Base-by-base conservation (phyloP, 768 basidiomycete genomes). In the Trametes meyenii region DNA sequence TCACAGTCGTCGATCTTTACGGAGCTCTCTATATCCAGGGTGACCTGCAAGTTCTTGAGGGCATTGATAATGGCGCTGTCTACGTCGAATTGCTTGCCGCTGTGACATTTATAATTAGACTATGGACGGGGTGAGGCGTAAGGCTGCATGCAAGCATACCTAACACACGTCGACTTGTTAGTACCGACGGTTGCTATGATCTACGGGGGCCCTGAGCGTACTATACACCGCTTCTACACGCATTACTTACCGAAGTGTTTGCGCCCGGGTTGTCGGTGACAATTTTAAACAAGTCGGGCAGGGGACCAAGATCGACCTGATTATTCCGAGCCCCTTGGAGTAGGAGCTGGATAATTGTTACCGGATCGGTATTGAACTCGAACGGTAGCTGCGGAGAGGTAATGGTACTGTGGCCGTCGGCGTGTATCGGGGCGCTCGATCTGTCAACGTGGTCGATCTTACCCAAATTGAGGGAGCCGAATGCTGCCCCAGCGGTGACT, bases 1-100 rank as follows among this genome's bases (percentile, higher is more conserved):
- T 68, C 64, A 87, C 86, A 91, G 60, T 90, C 86, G 70, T 90
- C 89, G 40, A 91, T 72, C 68, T 81, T 83, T 46, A 87, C 73
- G 0, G 74, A 74, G 17, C 80, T 80, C n/a, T 82, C 72, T 35
- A 90, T 77, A 12, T 72, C 77, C 21, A 91, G 72, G 61, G 86
- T 78, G 51, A 89, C 83, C 68, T 81, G 77, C 40, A 91, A 78
- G 58, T 81, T 81, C 36, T 82, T 78, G 53, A 91, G 70, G 3
- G 88, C 78, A n/a, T 81, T 77, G 56, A 91, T 75, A 61, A 90
- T 87, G 29, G 87, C 86, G 8, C 76, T 80, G 26, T 75, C 70
- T 16, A 83, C 79, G 66, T 88, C 81, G 61, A 88, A 88, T 66
- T 90, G 88, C 6, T 83, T 74, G 14, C 88, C 88, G 69, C 88